Percentiles rank a stretch among this genome's conserved stretches.
phyloP scores from a whole-genome alignment of 352 stramenopile genomes.

The Globisporangium nunn region DNA sequence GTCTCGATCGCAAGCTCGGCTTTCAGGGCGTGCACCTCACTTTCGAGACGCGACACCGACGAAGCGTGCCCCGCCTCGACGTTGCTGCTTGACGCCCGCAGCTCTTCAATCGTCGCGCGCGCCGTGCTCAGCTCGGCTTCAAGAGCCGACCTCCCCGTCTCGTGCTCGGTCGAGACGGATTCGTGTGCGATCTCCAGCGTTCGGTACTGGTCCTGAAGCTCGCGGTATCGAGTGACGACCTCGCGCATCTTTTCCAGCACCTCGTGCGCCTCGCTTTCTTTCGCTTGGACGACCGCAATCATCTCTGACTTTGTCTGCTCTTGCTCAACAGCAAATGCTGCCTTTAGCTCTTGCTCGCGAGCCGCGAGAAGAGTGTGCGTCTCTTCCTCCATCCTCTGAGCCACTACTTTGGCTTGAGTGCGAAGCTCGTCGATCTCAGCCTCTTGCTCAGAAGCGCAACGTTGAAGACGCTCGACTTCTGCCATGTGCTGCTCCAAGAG shows the following conservation, averaged over 20 bases:
- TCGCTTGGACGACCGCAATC: slow-evolving; percentile 14
- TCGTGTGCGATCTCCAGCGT: slow-evolving; percentile 10
- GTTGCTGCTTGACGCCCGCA: slow-evolving; percentile 14
- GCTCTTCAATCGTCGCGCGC: slow-evolving; percentile 26
- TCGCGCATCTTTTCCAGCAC: slow-evolving; percentile 22
- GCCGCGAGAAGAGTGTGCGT: slow-evolving; percentile 10
- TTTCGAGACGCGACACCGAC: slow-evolving; percentile 19
- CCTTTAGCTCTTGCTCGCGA: slow-evolving; percentile 12
- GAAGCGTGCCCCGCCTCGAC: slow-evolving; percentile 15
- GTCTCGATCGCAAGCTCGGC: slow-evolving; percentile 39
- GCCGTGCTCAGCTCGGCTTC: slow-evolving; percentile 21
- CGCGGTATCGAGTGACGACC: slow-evolving; percentile 19
- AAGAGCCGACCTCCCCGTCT: background rate
- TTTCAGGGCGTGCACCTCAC: slow-evolving; percentile 19
- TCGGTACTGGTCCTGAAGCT: slow-evolving; percentile 22
- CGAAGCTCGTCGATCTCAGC: slow-evolving; percentile 18
- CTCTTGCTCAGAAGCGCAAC: slow-evolving; percentile 19
- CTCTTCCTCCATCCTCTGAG: slow-evolving; percentile 19
- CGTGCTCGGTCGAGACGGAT: slow-evolving; percentile 4
- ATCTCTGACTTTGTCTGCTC: slow-evolving; percentile 16
- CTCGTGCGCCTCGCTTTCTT: slow-evolving; percentile 20
- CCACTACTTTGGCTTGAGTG: slow-evolving; percentile 9
- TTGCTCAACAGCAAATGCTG: slow-evolving; percentile 12
- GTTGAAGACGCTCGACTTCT: slow-evolving; percentile 26
- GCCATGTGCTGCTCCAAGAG: slow-evolving; percentile 18